Conservation (phyloP, 1,139 yeast genomes). For the Hemisphaericaspora lyxosophila region DNA sequence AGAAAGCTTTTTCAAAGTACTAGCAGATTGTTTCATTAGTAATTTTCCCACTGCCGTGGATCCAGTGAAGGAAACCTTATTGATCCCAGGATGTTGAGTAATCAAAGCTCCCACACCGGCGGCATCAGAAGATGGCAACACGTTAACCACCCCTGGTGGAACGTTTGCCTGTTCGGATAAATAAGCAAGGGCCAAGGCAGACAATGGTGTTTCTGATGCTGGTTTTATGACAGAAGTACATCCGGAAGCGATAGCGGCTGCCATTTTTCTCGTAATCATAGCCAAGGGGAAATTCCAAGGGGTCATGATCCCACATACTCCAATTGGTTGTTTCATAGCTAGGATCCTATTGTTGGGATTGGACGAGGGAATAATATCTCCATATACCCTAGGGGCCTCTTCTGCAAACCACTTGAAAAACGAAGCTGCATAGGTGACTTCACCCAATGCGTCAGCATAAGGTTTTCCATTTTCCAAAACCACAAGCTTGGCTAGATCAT, state of each 20-base stretch:
- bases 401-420: slow-evolving; percentile 88
- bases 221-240: slow-evolving; percentile 91
- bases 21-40: slow-evolving; percentile 73
- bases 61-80: slow-evolving; percentile 87
- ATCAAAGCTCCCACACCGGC: slow-evolving; percentile 65
- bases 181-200: slow-evolving; percentile 78
- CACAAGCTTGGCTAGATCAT: slow-evolving; percentile 71
- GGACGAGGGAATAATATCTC: slow-evolving; percentile 68
- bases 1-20: slow-evolving; percentile 78
- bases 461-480: slow-evolving; percentile 88
- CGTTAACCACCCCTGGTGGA: slow-evolving; percentile 81
- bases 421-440: slow-evolving; percentile 72
- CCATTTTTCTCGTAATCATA: slow-evolving; percentile 89
- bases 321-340: slow-evolving; percentile 77
- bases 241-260: slow-evolving; percentile 92
- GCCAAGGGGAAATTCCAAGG: slow-evolving; percentile 98
- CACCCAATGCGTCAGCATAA: slow-evolving; percentile 72
- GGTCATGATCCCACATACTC: slow-evolving; percentile 86
- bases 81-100: slow-evolving; percentile 66
- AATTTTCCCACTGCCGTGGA: slow-evolving; percentile 82
- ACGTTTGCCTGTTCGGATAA: slow-evolving; percentile 78
- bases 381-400: slow-evolving; percentile 77
- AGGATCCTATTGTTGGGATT: slow-evolving; percentile 57
- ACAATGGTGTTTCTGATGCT: slow-evolving; percentile 83
- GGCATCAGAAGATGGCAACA: slow-evolving; percentile 58